A percentile compares a stretch with the other conserved stretches of the same genome.
Evolutionary conservation across 2,329 filamentous ascomycete genomes (phyloP).

Genomic region (Amauroascus niger): DNA sequence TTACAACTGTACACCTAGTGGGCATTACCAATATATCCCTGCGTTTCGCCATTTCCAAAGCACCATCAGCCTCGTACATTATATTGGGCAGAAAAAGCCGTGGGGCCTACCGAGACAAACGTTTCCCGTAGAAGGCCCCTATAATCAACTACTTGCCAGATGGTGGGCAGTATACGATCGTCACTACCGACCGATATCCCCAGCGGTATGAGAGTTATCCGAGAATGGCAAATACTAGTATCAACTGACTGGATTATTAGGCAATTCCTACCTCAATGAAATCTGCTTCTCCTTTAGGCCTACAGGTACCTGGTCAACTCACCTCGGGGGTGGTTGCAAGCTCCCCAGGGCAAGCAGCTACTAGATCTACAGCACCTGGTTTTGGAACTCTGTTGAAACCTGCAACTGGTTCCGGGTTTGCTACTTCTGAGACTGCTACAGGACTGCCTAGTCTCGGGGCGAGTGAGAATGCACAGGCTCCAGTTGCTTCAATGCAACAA

Average conservation of each 20-base stretch:
- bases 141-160: constrained; percentile 70
- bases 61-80: constrained; percentile 83
- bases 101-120: constrained; percentile 56
- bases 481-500: neutral
- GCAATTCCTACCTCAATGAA: neutral
- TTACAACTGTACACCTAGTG: constrained; percentile 95
- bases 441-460: no score
- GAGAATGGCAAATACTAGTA: neutral
- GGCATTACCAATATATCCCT: constrained; percentile 93
- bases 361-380: neutral
- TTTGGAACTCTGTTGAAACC: neutral
- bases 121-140: constrained; percentile 38
- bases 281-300: neutral
- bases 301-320: neutral
- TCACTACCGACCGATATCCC: constrained; percentile 52
- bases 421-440: neutral
- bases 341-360: neutral
- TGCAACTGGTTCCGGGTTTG: neutral
- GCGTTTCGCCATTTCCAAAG: constrained; percentile 90
- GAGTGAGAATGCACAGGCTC: neutral
- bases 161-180: constrained; percentile 95
- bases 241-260: neutral
- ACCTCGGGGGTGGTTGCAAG: neutral
- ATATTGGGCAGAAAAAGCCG: constrained; percentile 85
- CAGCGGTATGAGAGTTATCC: neutral